Evolutionary conservation across 305 asterid genomes (phyloP).

Genomic region (Vinca major): DNA sequence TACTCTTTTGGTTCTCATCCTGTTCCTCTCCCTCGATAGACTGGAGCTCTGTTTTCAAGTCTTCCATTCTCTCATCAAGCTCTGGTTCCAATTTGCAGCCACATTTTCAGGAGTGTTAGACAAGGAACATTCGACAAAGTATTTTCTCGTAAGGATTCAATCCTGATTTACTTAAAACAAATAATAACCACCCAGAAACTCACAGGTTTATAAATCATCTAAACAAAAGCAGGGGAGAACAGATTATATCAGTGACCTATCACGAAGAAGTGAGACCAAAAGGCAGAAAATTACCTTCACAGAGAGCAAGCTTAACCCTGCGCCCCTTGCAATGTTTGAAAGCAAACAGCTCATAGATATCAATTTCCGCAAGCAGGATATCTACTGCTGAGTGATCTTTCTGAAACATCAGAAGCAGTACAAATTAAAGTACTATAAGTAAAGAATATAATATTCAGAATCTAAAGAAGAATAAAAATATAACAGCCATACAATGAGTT

Average conservation of each 20-base stretch:
- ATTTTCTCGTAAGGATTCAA: background rate
- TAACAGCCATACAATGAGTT: background rate
- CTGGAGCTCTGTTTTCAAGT: slow-evolving; percentile 81
- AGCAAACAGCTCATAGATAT: slow-evolving; percentile 93
- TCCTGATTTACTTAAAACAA: background rate
- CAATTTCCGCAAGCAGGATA: slow-evolving; percentile 94
- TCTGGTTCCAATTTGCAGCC: slow-evolving; percentile 34
- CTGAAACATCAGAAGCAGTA: slow-evolving; percentile 35
- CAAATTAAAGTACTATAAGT: slow-evolving; percentile 7
- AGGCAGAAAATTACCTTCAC: slow-evolving; percentile 56
- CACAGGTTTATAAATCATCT: background rate
- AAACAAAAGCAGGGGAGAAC: background rate
- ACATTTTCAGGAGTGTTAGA: background rate
- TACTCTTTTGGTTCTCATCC: slow-evolving; percentile 66
- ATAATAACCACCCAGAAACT: background rate
- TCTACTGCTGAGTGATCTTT: slow-evolving; percentile 85
- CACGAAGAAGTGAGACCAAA: background rate
- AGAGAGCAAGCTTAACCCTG: slow-evolving; percentile 92
- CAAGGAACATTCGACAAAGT: background rate
- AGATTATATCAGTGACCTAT: background rate
- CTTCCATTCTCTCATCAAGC: slow-evolving; percentile 96
- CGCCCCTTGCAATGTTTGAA: slow-evolving; percentile 94
- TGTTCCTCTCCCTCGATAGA: slow-evolving; percentile 67
- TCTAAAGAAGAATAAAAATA: background rate
- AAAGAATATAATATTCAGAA: background rate